Evolutionary conservation across 2,329 filamentous ascomycete genomes (phyloP), one percentile per base, ranked within the genome.

Genomic region (Alternaria panax): DNA sequence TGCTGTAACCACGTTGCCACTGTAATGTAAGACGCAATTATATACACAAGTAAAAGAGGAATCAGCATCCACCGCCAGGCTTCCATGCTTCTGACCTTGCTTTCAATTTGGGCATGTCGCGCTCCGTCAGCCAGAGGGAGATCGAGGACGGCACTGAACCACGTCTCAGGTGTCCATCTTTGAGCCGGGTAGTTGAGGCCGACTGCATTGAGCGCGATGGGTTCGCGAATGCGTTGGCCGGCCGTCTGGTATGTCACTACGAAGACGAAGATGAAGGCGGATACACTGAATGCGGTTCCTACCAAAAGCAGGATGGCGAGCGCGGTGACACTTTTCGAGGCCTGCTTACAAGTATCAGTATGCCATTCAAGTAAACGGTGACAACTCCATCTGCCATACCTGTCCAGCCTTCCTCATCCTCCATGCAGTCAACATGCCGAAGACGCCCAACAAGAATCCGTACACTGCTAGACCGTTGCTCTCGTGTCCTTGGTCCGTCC

Each of bases 21-120:
- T 7, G 70, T 57, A 14, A 72, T 50, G 34, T 55, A 54, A 40
- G 71, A 66, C 18, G 63, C 65, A n/a, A 63, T 27, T 27, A 68
- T 43, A 56, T 72, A 72, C 48, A 63, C 62, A 25, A 71, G 22
- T 32, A 75, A 67, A 40, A 76, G 70, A 9, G 72, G 71, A 25
- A 76, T 56, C 20, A 75, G 54, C 57, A 75, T 73, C 72, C 73
- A 76, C 32, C 69, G 66, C 74, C 74, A 76, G n/a, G 68, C 71
- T 11, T 67, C 67, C 70, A 75, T 75, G 40, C 62, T 68, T 20
- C 59, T 67, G 16, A 75, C 62, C 18, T 62, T 69, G 4, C 51
- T 50, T 14, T 64, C 50, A 28, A 76, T 73, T 14, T 63, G 64
- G 30, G 63, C 34, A 55, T 54, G 65, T 18, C 60, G 57, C 4